Percentiles rank a stretch among this genome's conserved stretches.
phyloP scores from a whole-genome alignment of 495 filamentous ascomycete genomes.

The Aspergillus coremiiformis region DNA sequence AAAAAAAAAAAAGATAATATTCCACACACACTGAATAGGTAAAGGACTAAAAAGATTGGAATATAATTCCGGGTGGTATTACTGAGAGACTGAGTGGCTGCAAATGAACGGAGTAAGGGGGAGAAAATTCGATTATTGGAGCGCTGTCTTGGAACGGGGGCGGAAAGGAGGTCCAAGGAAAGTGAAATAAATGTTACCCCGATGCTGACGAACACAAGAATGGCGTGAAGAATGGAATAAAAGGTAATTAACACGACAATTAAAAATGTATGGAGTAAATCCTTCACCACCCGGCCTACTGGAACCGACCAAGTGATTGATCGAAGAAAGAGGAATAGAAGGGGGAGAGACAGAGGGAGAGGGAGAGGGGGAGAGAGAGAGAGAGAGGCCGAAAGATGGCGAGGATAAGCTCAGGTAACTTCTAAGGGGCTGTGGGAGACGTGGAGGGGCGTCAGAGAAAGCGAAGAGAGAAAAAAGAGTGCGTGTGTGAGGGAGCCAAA shows the following conservation, averaged over 20 bases:
- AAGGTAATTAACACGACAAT: slow-evolving; percentile 4
- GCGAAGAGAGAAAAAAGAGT: background rate
- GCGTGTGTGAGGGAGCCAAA: background rate
- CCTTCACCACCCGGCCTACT: background rate
- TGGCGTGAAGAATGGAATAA: slow-evolving; percentile 1
- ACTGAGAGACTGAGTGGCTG: slow-evolving; percentile 11
- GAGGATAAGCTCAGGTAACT: slow-evolving; percentile 1
- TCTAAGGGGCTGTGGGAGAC: background rate
- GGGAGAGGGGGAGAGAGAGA: slow-evolving; percentile 3
- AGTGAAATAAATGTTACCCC: slow-evolving; percentile 10
- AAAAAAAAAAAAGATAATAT: slow-evolving; percentile 2
- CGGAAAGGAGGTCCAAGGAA: slow-evolving; percentile 19
- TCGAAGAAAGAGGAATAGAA: slow-evolving; percentile 2
- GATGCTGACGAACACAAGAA: slow-evolving; percentile 6
- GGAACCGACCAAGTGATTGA: background rate
- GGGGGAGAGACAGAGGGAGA: slow-evolving; percentile 3
- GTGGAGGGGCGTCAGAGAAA: background rate
- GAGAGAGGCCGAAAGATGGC: slow-evolving; percentile 7
- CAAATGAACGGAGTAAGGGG: slow-evolving; percentile 11
- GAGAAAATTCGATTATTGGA: slow-evolving; percentile 13
- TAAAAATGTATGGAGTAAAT: background rate
- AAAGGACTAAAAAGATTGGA: slow-evolving; percentile 6
- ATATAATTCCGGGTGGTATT: slow-evolving; percentile 12
- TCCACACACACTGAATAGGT: background rate
- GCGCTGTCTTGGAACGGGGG: slow-evolving; percentile 11